These are phyloP conservation scores for Auricularia auricula-judae DNA, from an alignment of 768 basidiomycete genomes.

Conservation along the genomic window DNA sequence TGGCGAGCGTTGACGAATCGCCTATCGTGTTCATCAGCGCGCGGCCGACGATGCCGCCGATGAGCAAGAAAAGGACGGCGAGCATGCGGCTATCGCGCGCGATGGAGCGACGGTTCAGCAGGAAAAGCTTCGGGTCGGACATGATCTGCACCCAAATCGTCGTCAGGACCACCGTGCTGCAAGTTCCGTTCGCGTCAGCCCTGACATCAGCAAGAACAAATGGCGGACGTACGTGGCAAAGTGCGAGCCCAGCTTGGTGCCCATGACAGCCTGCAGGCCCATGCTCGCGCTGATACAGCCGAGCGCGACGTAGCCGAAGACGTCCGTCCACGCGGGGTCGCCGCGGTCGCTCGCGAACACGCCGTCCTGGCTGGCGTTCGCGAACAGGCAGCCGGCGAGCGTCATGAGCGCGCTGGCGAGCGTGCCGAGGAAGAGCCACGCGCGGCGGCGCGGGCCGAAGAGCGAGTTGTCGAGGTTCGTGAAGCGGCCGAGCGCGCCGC, in stretches of 20 bases:
- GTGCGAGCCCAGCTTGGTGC: conserved; percentile 68
- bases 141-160: conserved; percentile 84
- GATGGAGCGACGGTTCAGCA: conserved; percentile 35
- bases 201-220: not conserved
- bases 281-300: conserved; percentile 72
- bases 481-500: conserved; percentile 70
- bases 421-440: conserved; percentile 65
- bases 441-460: conserved; percentile 57
- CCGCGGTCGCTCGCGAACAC: conserved; percentile 39
- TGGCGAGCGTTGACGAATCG: conserved; percentile 51
- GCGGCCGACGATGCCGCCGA: conserved; percentile 57
- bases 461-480: conserved; percentile 26
- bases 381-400: conserved; percentile 62
- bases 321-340: conserved; percentile 60
- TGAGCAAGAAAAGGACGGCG: conserved; percentile 46
- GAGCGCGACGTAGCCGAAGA: conserved; percentile 54
- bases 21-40: conserved; percentile 51
- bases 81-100: conserved; percentile 64
- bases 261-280: conserved; percentile 80
- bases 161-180: conserved; percentile 58
- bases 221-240: conserved; percentile 53
- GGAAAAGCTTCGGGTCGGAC: conserved; percentile 69
- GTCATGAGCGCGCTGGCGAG: conserved; percentile 67
- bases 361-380: conserved; percentile 47
- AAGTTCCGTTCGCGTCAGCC: too few relatives aligned